Evolutionary conservation across 1,284 basidiomycete species (phyloP), one percentile per base, ranked within the genome.

Genomic region (Pseudozyma tsukubaensis): DNA sequence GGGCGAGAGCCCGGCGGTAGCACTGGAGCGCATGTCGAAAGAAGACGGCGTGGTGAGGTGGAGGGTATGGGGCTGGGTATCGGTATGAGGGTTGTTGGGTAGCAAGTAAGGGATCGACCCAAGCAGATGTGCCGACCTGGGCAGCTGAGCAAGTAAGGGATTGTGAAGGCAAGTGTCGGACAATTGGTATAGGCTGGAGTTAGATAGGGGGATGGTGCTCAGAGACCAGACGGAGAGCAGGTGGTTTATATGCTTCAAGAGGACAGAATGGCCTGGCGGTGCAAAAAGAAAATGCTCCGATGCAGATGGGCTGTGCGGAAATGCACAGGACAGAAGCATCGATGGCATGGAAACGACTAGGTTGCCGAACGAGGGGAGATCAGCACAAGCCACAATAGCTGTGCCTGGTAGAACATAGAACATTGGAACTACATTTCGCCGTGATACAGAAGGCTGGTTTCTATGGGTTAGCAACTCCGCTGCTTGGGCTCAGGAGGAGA

Each of bases 1-100:
- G 19, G 73, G 54, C 4, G 57, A 64, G 43, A 72, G 70, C 14
- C 70, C 64, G 9, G 61, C 64, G 24, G 70, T 72, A n/a, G 58
- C 56, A 51, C 57, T 55, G 10, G 70, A 68, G 32, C 70, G 70
- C 70, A 72, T 72, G 45, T 35, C 59, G 48, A 21, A 29, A 39
- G 12, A 19, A 4, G 42, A n/a, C 21, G 44, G 7, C n/a, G n/a
- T 40, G 16, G 9, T 40, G 16, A 8, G 19, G 29, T 9, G n/a
- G 11, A 18, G 34, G 12, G 42, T 32, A 21, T 40, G 32, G 10
- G 12, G 52, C 34, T 32, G 21, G 18, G 24, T 13, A 6, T 34
- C 24, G 35, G 3, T 36, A 21, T 14, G 19, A 7, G 39, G 6
- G 36, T 6, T 42, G 36, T 34, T 5, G 50, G 13, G 13, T 21